Evolutionary conservation across 129 eudicot species (phyloP), one percentile per base, ranked within the genome.

Genomic region (Rutidosis leptorrhynchoides): DNA sequence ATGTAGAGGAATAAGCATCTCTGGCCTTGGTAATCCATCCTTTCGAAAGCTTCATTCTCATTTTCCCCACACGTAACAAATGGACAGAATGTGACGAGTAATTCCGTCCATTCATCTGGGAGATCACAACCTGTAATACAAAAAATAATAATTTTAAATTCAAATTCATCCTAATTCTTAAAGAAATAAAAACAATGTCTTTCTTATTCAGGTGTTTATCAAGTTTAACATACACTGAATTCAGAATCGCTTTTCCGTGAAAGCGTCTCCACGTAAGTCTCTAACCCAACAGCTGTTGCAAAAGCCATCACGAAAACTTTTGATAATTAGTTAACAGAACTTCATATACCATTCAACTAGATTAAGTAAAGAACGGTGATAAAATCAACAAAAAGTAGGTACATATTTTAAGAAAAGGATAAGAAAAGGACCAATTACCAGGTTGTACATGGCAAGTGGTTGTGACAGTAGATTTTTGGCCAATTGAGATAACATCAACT

Each of bases 1-100:
- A 82, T 35, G 83, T 65, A 53, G 91, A 85, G 64, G 95, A 85
- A 80, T 93, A 93, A 0, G 96, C 81, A 9, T 93, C 98, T 57
- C 96, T 85, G 30, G 89, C 89, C 84, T 86, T 93, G 3, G 95
- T 88, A 69, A 93, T 88, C 98, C 98, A 93, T 74, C 96, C 98
- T 80, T 88, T 85, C 37, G 85, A 74, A 16, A 93, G 98, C 80
- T 88, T 93, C 80, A 88, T 82, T 79, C 87, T 88, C 72, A 79
- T 77, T 79, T 84, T 93, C 45, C 98, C 98, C 8, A 88, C 90
- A 65, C 88, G 92, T 74, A 93, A 78, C 51, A 89, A 16, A 78
- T 93, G 98, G 28, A 67, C 71, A 4, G 96, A 88, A 69, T 81
- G 85, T 48, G 98, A 93, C 17, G 98, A 86, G 75, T 88, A 86